Evolutionary conservation across 2,329 filamentous ascomycete species (phyloP).

Genomic region (Talaromyces albobiverticillius): DNA sequence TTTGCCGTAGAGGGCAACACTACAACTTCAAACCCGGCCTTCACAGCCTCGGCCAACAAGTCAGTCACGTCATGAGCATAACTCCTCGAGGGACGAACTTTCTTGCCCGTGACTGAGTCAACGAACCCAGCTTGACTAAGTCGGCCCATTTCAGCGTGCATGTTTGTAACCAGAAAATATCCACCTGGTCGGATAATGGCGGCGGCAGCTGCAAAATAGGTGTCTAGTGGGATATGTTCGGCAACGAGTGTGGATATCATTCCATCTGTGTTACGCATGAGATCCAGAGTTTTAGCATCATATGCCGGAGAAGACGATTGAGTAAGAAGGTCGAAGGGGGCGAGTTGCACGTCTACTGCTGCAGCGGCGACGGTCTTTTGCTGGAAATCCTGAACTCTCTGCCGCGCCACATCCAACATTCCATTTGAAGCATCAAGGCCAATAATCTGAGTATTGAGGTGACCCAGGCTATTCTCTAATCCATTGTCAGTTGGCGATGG

Average conservation of each 20-base stretch:
- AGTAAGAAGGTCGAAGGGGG: conserved; percentile 40
- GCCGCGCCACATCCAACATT: conserved; percentile 56
- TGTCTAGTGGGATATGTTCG: conserved; percentile 59
- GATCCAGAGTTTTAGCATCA: conserved; percentile 15
- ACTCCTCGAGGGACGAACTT: conserved; percentile 61
- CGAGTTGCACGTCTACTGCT: conserved; percentile 25
- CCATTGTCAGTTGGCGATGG: background rate
- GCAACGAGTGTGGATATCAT: conserved; percentile 62
- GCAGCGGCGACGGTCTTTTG: background rate
- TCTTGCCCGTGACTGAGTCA: conserved; percentile 50
- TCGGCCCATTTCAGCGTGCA: conserved; percentile 64
- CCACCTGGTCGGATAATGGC: conserved; percentile 47
- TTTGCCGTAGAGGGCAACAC: conserved; percentile 19
- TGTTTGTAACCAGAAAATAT: conserved; percentile 61
- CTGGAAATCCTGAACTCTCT: conserved; percentile 27
- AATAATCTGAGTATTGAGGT: conserved; percentile 37
- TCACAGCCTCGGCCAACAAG: conserved; percentile 49
- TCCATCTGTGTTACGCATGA: conserved; percentile 35
- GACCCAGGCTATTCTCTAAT: background rate
- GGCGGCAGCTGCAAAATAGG: conserved; percentile 54
- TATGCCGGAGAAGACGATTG: conserved; percentile 22
- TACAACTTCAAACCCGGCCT: conserved; percentile 46
- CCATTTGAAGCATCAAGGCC: conserved; percentile 56
- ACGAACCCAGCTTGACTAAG: conserved; percentile 62
- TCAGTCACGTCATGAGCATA: conserved; percentile 55